phyloP scores from a whole-genome alignment of 169 alveolate species.

The Eimeria tenella region DNA sequence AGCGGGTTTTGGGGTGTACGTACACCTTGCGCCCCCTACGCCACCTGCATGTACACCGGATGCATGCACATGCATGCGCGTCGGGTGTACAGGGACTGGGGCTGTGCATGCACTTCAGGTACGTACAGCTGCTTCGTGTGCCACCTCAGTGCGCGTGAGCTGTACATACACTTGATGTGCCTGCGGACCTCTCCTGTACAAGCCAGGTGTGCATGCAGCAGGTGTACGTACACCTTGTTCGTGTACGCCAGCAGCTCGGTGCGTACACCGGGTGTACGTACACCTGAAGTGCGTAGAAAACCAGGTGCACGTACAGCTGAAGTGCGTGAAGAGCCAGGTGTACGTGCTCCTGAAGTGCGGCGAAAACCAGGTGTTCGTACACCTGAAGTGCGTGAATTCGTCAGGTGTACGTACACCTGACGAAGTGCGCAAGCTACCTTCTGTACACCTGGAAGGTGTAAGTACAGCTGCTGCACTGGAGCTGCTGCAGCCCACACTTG shows the following conservation, averaged over 20 bases:
- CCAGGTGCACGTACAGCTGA: too few relatives aligned
- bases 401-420: too few relatives aligned
- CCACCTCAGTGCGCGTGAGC: background rate
- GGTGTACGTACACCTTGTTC: background rate
- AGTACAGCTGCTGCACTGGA: too few relatives aligned
- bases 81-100: background rate
- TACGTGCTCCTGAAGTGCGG: too few relatives aligned
- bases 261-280: background rate
- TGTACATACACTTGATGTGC: background rate
- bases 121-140: background rate
- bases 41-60: background rate
- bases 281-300: too few relatives aligned
- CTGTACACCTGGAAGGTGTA: too few relatives aligned
- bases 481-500: too few relatives aligned
- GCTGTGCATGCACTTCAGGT: background rate
- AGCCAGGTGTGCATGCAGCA: background rate
- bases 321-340: too few relatives aligned
- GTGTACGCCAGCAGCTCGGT: background rate
- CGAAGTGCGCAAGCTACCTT: too few relatives aligned
- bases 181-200: background rate
- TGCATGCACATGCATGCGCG: background rate
- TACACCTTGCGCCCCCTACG: background rate
- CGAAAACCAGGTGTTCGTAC: too few relatives aligned
- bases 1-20: background rate
- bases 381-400: too few relatives aligned